Conservation (phyloP, 2,329 filamentous ascomycete species). For the Rugonectria rugulosa region DNA sequence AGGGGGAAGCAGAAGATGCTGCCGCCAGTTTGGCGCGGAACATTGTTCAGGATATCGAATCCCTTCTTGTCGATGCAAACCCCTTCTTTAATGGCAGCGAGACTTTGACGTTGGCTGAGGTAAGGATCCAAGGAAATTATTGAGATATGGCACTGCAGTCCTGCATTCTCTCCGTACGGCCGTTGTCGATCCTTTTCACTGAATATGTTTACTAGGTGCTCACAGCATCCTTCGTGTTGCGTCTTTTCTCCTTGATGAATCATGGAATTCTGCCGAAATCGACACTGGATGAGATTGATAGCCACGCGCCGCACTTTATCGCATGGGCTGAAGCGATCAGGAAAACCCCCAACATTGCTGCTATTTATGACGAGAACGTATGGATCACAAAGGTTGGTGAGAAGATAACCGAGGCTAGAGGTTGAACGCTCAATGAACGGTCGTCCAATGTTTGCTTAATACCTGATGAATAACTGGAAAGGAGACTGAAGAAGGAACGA, state of each 20-base stretch:
- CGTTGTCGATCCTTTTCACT: too few species aligned
- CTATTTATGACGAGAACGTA: conserved; percentile 65
- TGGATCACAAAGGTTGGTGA: too few species aligned
- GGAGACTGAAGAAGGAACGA: too few species aligned
- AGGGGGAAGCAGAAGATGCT: conserved; percentile 58
- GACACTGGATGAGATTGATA: conserved; percentile 54
- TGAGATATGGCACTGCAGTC: neutral
- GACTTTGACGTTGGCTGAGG: conserved; percentile 77
- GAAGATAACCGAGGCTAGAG: too few species aligned
- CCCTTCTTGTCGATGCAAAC: conserved; percentile 62
- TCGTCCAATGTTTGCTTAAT: too few species aligned
- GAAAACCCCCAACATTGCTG: conserved; percentile 70
- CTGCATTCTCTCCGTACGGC: too few species aligned
- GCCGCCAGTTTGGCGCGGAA: conserved; percentile 60
- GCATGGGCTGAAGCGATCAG: conserved; percentile 70
- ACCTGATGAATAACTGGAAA: too few species aligned
- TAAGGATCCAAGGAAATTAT: conserved; percentile 43
- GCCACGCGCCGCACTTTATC: conserved; percentile 70
- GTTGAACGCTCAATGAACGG: too few species aligned
- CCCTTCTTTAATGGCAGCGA: conserved; percentile 72
- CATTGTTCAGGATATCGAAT: conserved; percentile 76
- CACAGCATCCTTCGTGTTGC: conserved; percentile 71
- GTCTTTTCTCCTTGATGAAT: conserved; percentile 62
- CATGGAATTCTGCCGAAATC: conserved; percentile 60
- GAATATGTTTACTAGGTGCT: conserved; percentile 56